Evolutionary conservation across 148 eudicot species (phyloP), one percentile per base, ranked within the genome.

Genomic region (Salicornia ramosissima): DNA sequence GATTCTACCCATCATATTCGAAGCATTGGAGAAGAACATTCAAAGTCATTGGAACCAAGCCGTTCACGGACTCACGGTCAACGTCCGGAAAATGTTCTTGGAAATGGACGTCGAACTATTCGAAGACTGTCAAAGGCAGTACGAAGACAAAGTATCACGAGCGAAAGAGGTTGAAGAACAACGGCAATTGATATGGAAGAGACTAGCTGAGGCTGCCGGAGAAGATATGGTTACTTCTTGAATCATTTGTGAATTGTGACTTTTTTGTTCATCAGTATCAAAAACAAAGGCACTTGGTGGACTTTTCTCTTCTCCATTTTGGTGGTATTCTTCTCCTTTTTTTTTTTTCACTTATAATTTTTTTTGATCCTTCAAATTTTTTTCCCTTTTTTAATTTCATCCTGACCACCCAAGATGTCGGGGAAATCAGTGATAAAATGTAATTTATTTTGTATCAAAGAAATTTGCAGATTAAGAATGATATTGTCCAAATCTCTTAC

Each of bases 11-110:
- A 86, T 88, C 15, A 88, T 88, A 43, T 88, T 88, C 26, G 94
- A 86, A 66, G 87, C 90, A 60, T 67, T 87, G 72, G 94, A 88
- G 71, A 88, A 76, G 80, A 88, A 88, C 65, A 78, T 88, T 28
- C 79, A 85, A 79, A 74, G 76, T 57, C 94, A 88, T 76, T 88
- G 90, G 94, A 88, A 86, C 79, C 90, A 78, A 57, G 94, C 88
- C 42, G 85, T 88, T 46, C 82, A 86, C 19, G 90, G 94, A 25
- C 78, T 88, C 70, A 88, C 88, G 1, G 80, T 75, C 52, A 88
- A 88, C 53, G 88, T 88, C 54, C 76, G 87, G 34, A 86, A 86
- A 79, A 86, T 88, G 94, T 88, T 88, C 76, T 56, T 80, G 65
- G 94, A 88, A 29, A 88, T 85, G 90, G 94, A 88, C 24, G 78